Base-by-base conservation (phyloP, 805 yeast species). In the Lachancea waltii region DNA sequence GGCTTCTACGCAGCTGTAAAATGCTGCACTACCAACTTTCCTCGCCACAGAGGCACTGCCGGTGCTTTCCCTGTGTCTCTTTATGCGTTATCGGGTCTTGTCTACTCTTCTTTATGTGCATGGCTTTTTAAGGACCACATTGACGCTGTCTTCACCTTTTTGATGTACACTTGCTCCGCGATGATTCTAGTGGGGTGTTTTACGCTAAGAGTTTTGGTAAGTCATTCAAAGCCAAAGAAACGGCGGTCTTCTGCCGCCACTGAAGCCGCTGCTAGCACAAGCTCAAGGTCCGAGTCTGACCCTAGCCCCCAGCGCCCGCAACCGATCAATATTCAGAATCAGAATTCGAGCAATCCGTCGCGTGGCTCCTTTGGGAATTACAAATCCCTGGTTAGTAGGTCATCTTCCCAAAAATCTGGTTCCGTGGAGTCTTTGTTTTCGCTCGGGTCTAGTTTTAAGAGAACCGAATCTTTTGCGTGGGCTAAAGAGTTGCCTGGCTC, bases 21-120 rank as follows among this genome's bases (percentile, higher is more conserved):
- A 39, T 63, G 68, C 29, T 60, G 67, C 20, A 64, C 59, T 1
- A 54, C 81, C 2, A 83, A 82, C 50, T 83, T 82, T 47, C 90
- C 90, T 0, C 62, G 72, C 20, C 77, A 79, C 50, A 68, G 81
- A 51, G 92, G 86, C 16, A 66, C 77, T 5, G 86, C 86, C 2
- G 79, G 79, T 14, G 79, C 85, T 1, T 63, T 74, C 30, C 85
- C 85, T 2, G 81, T 79, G 3, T 72, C 84, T 10, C 67, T 78
- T 1, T 83, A 75, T 56, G 94, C 90, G 0, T 59, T 83, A 29
- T 74, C 86, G 5, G 87, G 90, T 3, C 67, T 83, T 28, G 47
- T 80, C 14, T 80, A 78, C 51, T 75, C 85, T 2, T 55, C 71
- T 2, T 49, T 80, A 3, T 72, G 84, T 10, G 75, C 82, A 0